phyloP scores from a whole-genome alignment of 2,329 filamentous ascomycete species.

The Teratosphaeria viscida region DNA sequence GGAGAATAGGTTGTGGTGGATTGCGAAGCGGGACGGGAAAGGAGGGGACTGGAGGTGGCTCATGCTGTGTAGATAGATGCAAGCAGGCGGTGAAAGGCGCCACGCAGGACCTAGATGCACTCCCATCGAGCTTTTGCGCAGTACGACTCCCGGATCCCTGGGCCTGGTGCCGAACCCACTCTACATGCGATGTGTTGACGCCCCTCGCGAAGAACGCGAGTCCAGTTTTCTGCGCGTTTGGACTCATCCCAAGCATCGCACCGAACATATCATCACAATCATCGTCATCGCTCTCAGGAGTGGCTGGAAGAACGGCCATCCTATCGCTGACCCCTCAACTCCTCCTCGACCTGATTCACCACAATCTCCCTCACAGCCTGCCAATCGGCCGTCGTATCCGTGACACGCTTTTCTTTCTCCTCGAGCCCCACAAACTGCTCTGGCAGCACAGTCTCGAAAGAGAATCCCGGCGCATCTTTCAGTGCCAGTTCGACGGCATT shows the following conservation, averaged over 20 bases:
- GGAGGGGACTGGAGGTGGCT: background rate
- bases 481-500: slow-evolving; percentile 74
- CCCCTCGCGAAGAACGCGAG: background rate
- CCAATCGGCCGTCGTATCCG: slow-evolving; percentile 57
- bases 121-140: background rate
- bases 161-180: background rate
- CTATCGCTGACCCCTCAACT: slow-evolving; percentile 13
- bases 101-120: background rate
- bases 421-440: slow-evolving; percentile 72
- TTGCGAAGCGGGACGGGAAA: background rate
- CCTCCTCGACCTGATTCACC: slow-evolving; percentile 55
- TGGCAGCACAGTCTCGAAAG: slow-evolving; percentile 69
- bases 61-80: background rate
- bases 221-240: background rate
- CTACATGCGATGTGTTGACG: background rate
- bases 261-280: background rate
- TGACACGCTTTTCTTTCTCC: slow-evolving; percentile 63
- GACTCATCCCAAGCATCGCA: background rate
- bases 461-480: slow-evolving; percentile 58
- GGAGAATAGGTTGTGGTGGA: background rate
- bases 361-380: slow-evolving; percentile 66
- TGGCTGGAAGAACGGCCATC: background rate
- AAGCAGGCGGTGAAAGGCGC: background rate
- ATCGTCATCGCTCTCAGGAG: background rate
- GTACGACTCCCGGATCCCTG: background rate